These are phyloP conservation scores for Talaromyces sp. DNA, from an alignment of 2,329 filamentous ascomycete genomes.

Conservation along the genomic window DNA sequence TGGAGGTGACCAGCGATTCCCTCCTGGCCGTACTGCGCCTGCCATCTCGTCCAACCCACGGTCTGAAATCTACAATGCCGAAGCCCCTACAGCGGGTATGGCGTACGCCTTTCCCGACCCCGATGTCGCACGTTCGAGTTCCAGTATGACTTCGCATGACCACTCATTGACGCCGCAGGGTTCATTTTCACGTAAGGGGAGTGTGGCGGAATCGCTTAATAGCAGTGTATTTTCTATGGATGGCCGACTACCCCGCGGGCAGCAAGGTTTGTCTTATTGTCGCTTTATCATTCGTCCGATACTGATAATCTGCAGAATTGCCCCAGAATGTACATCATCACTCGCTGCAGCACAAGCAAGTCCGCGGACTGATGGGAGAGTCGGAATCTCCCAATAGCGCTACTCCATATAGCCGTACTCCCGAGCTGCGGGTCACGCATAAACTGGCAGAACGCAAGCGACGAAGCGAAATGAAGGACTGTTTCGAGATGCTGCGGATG, in stretches of 20 bases:
- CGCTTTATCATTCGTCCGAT: neutral
- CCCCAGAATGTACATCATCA: slow-evolving; percentile 49
- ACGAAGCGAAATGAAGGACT: slow-evolving; percentile 53
- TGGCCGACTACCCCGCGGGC: slow-evolving; percentile 44
- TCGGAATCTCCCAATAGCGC: slow-evolving; percentile 39
- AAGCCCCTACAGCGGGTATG: slow-evolving; percentile 49
- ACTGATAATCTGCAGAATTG: slow-evolving; percentile 35
- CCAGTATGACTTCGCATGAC: slow-evolving; percentile 34
- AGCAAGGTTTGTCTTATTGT: slow-evolving; percentile 41
- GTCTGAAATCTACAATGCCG: slow-evolving; percentile 50
- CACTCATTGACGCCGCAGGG: slow-evolving; percentile 27
- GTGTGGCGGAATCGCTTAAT: slow-evolving; percentile 45
- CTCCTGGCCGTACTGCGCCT: slow-evolving; percentile 47
- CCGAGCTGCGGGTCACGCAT: slow-evolving; percentile 49
- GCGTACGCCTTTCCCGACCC: slow-evolving; percentile 52
- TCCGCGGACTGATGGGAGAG: slow-evolving; percentile 47
- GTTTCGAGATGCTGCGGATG: slow-evolving; percentile 46
- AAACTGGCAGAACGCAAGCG: slow-evolving; percentile 52
- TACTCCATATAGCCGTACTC: slow-evolving; percentile 50
- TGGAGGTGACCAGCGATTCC: slow-evolving; percentile 41
- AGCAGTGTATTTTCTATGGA: slow-evolving; percentile 51
- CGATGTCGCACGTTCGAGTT: slow-evolving; percentile 40
- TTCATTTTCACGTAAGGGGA: slow-evolving; percentile 45
- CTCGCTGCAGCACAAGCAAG: slow-evolving; percentile 48
- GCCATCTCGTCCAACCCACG: slow-evolving; percentile 49